phyloP scores from a whole-genome alignment of 352 stramenopile species.

The Phytophthora chlamydospora region DNA sequence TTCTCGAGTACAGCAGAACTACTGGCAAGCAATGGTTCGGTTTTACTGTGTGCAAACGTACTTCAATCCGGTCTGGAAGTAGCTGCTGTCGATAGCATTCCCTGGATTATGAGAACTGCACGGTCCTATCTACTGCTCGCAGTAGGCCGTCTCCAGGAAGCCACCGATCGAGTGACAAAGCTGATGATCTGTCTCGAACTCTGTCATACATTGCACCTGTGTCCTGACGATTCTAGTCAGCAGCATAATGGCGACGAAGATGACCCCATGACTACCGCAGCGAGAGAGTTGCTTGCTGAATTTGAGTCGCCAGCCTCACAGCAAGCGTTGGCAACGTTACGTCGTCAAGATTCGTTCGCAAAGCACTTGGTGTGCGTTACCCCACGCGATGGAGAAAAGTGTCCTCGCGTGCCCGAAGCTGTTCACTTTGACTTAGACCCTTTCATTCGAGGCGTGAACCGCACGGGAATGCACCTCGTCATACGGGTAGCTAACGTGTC shows the following conservation, averaged over 20 bases:
- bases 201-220: conserved; percentile 15
- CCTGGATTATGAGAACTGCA: conserved; percentile 19
- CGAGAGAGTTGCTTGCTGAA: conserved; percentile 15
- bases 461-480: conserved; percentile 28
- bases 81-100: conserved; percentile 3
- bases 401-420: conserved; percentile 12
- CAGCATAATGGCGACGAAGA: conserved; percentile 4
- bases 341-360: conserved; percentile 23
- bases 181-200: conserved; percentile 29
- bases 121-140: conserved; percentile 18
- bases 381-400: conserved; percentile 24
- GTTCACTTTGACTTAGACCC: conserved; percentile 33
- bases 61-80: conserved; percentile 16
- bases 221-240: conserved; percentile 5
- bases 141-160: conserved; percentile 21
- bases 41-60: conserved; percentile 13
- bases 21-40: conserved; percentile 4
- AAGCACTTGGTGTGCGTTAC: conserved; percentile 22
- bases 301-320: conserved; percentile 23
- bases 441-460: conserved; percentile 29
- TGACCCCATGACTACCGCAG: not conserved
- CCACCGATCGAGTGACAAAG: conserved; percentile 19
- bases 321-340: conserved; percentile 14
- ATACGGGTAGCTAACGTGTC: conserved; percentile 36
- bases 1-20: conserved; percentile 12